These are phyloP conservation scores for Starmerella khaoyaiensis DNA, from an alignment of 805 yeast genomes.

Conservation along the genomic window DNA sequence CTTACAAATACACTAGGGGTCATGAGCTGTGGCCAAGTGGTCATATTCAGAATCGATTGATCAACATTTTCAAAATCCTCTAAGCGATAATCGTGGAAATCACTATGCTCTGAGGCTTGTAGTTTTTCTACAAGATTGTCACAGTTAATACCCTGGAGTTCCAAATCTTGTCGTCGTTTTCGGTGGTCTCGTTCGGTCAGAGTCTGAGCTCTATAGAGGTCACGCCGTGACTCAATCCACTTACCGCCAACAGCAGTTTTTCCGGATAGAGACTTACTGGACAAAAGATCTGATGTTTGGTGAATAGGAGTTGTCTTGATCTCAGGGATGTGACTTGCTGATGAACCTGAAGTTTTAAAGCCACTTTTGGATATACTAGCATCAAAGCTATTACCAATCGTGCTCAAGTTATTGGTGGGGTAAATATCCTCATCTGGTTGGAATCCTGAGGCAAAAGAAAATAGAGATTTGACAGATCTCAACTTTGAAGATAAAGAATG, in stretches of 20 bases:
- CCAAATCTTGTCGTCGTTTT: constrained; percentile 46
- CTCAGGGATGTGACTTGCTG: background rate
- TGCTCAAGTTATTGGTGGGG: constrained; percentile 12
- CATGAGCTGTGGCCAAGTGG: constrained; percentile 31
- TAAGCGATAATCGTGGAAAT: constrained; percentile 21
- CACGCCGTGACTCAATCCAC: constrained; percentile 46
- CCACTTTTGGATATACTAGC: too few species aligned
- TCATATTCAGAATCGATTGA: constrained; percentile 25
- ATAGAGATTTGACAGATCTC: constrained; percentile 12
- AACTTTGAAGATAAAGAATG: constrained; percentile 5
- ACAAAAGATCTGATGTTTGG: too few species aligned
- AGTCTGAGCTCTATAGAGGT: constrained; percentile 60
- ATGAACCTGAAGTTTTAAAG: too few species aligned
- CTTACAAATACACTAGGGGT: constrained; percentile 44
- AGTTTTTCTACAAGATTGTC: constrained; percentile 15
- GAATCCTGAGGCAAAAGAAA: constrained; percentile 10
- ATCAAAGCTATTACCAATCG: too few species aligned
- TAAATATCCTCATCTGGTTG: constrained; percentile 13
- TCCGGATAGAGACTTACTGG: too few species aligned
- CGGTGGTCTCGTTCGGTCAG: constrained; percentile 53
- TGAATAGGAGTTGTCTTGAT: background rate
- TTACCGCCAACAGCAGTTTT: constrained; percentile 11
- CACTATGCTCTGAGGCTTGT: constrained; percentile 4
- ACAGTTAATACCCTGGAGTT: constrained; percentile 19
- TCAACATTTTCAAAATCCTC: constrained; percentile 25